Conservation (phyloP, 2,329 filamentous ascomycete species). For the Gremmenia infestans region DNA sequence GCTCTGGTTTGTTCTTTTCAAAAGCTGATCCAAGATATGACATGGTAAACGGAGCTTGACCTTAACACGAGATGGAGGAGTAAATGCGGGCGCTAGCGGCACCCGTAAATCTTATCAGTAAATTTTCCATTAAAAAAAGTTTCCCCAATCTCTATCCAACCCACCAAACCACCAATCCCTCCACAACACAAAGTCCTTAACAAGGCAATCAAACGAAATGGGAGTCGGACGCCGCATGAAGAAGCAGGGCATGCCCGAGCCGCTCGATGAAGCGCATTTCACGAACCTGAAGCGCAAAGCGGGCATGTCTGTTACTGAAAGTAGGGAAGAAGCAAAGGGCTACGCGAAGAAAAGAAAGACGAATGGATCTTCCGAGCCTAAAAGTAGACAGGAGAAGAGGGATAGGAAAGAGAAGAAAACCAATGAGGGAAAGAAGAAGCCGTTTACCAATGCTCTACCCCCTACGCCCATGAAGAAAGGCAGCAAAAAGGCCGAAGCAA, state of each 20-base stretch:
- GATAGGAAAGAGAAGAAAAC: conserved; percentile 39
- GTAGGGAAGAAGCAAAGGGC: conserved; percentile 42
- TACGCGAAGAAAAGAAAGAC: conserved; percentile 57
- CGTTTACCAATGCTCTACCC: conserved; percentile 33
- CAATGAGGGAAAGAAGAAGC: conserved; percentile 30
- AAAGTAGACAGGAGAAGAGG: conserved; percentile 37
- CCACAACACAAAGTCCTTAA: neutral
- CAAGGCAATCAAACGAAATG: conserved; percentile 52
- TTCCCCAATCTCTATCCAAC: conserved; percentile 3
- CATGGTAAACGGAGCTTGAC: neutral
- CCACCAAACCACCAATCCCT: neutral
- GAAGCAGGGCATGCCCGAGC: conserved; percentile 84
- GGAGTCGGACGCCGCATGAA: conserved; percentile 88
- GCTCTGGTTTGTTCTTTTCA: neutral
- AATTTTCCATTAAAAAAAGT: conserved; percentile 11
- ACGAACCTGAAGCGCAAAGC: conserved; percentile 83
- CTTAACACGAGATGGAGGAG: neutral
- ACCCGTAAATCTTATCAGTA: conserved; percentile 21
- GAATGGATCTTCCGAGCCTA: conserved; percentile 37
- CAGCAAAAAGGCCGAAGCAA: conserved; percentile 36
- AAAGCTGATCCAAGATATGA: neutral
- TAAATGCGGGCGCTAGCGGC: conserved; percentile 3
- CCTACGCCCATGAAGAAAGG: conserved; percentile 32
- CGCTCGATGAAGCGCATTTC: conserved; percentile 74
- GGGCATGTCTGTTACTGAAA: conserved; percentile 57